Evolutionary conservation across 1,284 basidiomycete genomes (phyloP), one percentile per base, ranked within the genome.

Genomic region (Fomitopsis betulina): DNA sequence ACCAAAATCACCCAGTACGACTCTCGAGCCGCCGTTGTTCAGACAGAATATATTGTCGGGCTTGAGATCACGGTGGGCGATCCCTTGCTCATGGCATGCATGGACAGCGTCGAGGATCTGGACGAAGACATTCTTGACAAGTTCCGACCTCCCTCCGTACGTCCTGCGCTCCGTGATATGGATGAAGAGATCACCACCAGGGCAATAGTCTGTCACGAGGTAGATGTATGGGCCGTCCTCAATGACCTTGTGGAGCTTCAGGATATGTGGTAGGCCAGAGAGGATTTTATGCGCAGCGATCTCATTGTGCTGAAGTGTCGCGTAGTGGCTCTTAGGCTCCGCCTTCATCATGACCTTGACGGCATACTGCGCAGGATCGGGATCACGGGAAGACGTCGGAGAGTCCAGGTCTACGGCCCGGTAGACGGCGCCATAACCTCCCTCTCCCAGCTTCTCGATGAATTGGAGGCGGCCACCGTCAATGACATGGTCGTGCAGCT

Each of bases 21-120:
- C 76, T 61, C 74, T 73, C 55, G 73, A 70, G 32, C 84, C 83
- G 51, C 69, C 67, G 15, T 58, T 61, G 47, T 54, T 77, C 55
- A 43, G 66, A 82, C 83, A 58, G 39, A 90, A 73, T 61, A 89
- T 83, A 70, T 90, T 89, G 66, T 89, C 87, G 25, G 87, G 87
- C 70, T 89, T 90, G 58, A 90, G 73, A 66, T 89, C 87, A 39
- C 86, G 83, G 69, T 87, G 86, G 71, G 78, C 86, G 68, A 87
- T 80, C 40, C 82, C 81, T 60, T 79, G 71, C 42, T 72, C 69
- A 71, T 87, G 86, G 70, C 82, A 84, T 66, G 79, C 79, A 37
- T 82, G 73, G 59, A 89, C 80, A 10, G 84, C 82, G 61, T 85
- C 84, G 64, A 87, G 70, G 63, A 89, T 81, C 67, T 85, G 83